Conservation (phyloP, 192 early-diverging fungal genomes). For the Gigaspora rosea region DNA sequence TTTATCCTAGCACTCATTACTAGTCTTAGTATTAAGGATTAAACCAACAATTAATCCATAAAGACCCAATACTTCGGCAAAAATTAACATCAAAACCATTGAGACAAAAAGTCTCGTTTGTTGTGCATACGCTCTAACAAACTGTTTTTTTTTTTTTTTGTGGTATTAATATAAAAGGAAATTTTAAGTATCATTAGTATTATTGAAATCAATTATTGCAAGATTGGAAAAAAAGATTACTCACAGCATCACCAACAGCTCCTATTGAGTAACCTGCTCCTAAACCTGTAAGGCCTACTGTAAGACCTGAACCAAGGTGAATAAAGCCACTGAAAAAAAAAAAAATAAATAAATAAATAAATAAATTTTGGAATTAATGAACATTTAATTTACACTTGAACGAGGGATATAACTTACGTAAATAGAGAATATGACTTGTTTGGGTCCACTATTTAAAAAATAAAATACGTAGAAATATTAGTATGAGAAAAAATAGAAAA, state of each 20-base stretch:
- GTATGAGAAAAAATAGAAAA: slow-evolving; percentile 32
- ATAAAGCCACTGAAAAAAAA: slow-evolving; percentile 75
- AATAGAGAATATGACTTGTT: slow-evolving; percentile 27
- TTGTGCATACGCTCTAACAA: slow-evolving; percentile 87
- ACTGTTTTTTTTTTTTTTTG: slow-evolving; percentile 37
- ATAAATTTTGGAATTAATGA: not conserved
- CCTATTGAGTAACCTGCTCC: slow-evolving; percentile 98
- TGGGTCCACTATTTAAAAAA: slow-evolving; percentile 34
- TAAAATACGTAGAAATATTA: not conserved
- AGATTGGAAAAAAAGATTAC: slow-evolving; percentile 6
- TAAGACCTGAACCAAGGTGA: slow-evolving; percentile 90
- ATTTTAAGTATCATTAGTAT: not conserved
- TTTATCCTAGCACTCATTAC: slow-evolving; percentile 30
- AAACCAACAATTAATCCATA: slow-evolving; percentile 97
- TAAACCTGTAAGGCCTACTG: slow-evolving; percentile 87
- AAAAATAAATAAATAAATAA: slow-evolving; percentile 8
- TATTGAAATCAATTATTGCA: not conserved
- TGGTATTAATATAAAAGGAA: not conserved
- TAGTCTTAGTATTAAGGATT: slow-evolving; percentile 94
- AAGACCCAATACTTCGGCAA: slow-evolving; percentile 97
- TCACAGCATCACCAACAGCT: slow-evolving; percentile 90
- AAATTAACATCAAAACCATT: slow-evolving; percentile 98
- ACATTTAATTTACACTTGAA: not conserved
- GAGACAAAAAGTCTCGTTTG: slow-evolving; percentile 89
- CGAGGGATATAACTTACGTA: slow-evolving; percentile 12